Evolutionary conservation across 768 basidiomycete genomes (phyloP).

Genomic region (Wakefieldia striispora): DNA sequence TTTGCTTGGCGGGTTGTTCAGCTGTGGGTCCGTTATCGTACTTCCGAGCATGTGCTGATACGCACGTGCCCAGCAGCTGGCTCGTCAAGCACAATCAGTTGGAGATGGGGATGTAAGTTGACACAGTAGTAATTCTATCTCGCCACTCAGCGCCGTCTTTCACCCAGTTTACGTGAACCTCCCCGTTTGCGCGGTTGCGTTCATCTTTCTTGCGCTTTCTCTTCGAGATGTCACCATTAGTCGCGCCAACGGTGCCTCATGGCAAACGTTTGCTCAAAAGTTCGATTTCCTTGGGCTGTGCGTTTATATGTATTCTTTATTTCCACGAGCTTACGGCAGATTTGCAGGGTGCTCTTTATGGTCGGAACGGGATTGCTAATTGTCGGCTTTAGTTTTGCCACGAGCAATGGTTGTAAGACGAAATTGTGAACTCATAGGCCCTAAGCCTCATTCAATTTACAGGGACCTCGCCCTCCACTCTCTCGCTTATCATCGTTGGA

Average conservation of each 20-base stretch:
- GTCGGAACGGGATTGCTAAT: conserved; percentile 69
- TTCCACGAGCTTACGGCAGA: conserved; percentile 20
- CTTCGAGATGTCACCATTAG: conserved; percentile 55
- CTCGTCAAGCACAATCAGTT: conserved; percentile 41
- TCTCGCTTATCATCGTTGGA: conserved; percentile 59
- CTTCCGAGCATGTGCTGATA: conserved; percentile 15
- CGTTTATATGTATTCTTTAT: conserved; percentile 32
- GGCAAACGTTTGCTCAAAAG: conserved; percentile 47
- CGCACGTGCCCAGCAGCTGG: conserved; percentile 28
- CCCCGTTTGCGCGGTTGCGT: conserved; percentile 65
- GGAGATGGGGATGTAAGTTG: conserved; percentile 85
- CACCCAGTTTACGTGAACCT: conserved; percentile 77
- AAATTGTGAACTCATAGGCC: not conserved
- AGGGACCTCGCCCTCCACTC: conserved; percentile 67
- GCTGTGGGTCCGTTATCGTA: conserved; percentile 46
- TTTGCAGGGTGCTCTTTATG: conserved; percentile 67
- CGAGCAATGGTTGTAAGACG: conserved; percentile 62
- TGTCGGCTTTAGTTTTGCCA: conserved; percentile 78
- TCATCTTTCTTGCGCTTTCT: conserved; percentile 55
- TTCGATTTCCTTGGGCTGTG: conserved; percentile 83
- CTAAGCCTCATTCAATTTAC: conserved; percentile 16
- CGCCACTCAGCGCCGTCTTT: conserved; percentile 14
- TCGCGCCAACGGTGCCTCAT: conserved; percentile 48
- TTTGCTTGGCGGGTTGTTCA: conserved; percentile 79
- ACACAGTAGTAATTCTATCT: conserved; percentile 5